phyloP scores from a whole-genome alignment of 305 asterid species.

The Fraxinus baroniana region DNA sequence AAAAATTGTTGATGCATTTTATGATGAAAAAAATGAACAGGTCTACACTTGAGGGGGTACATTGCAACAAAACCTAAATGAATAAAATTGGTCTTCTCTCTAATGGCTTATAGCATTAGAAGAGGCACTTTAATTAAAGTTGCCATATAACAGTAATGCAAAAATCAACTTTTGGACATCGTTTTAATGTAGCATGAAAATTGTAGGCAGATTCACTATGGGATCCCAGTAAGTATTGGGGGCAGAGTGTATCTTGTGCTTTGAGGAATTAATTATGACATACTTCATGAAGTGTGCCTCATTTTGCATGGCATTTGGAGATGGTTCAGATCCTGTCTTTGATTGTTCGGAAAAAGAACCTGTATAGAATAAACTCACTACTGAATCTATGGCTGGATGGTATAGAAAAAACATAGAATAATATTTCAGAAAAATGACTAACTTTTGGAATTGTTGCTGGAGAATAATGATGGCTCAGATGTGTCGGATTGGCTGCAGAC shows the following conservation, averaged over 20 bases:
- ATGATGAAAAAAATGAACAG: neutral
- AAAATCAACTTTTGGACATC: neutral
- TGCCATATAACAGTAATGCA: neutral
- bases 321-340: slow-evolving; percentile 7
- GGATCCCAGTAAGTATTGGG: neutral
- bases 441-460: slow-evolving; percentile 21
- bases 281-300: slow-evolving; percentile 5
- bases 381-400: neutral
- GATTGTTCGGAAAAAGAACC: slow-evolving; percentile 14
- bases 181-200: neutral
- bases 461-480: slow-evolving; percentile 4
- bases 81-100: neutral
- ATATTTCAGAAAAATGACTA: neutral
- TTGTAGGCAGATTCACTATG: neutral
- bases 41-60: neutral
- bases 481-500: slow-evolving; percentile 1
- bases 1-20: neutral
- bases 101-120: neutral
- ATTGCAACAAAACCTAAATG: neutral
- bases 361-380: neutral
- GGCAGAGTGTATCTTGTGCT: neutral
- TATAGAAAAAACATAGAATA: neutral
- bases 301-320: slow-evolving; percentile 3
- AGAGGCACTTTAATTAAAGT: neutral
- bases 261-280: neutral